Base-by-base conservation (phyloP, 176 grass and related monocot genomes). In the Rhipidocladum racemiflorum region DNA sequence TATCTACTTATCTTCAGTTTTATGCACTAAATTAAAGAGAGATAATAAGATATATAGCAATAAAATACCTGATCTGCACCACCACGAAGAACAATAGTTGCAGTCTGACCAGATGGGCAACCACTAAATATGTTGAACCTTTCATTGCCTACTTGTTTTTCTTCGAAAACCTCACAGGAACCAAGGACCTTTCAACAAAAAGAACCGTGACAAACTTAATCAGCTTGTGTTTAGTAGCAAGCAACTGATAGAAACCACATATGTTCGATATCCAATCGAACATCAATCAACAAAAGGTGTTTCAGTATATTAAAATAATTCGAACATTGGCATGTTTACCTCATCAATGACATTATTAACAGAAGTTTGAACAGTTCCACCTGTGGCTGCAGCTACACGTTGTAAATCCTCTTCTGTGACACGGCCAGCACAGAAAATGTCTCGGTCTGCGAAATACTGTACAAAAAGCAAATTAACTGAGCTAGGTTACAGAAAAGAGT, bases 381-480 rank as follows among this genome's bases (percentile, higher is more conserved):
- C 95, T 15, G 90, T 94, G 65, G 95, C 95, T 57, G 92, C 92
- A 78, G 86, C 90, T 56, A 97, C 92, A 32, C 95, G 85, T 69
- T 97, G 92, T 39, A 97, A 74, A 89, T 97, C 92, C 79, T 97
- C 95, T 77, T 97, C 95, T 7, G 82, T 78, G 5, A 97, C 95
- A 75, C 92, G 95, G 9, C 95, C 95, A 15, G 95, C 95, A 82
- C 95, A 97, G 79, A 97, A 97, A 89, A 97, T 97, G 76, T 97
- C 95, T 65, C 86, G 61, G 17, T 97, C 95, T 24, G 90, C 92
- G 45, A 94, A 97, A 87, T 94, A 97, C 95, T 97, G 85, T 74
- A 81, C 9, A 76, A 12, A 29, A 29, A 45, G 9, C 30, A 71
- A 86, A 79, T 42, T 38, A 51, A 80, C 5, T 68, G 8, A 29